Percentiles rank a stretch among this genome's conserved stretches.
These are phyloP conservation scores for Hymenoscyphus repandus DNA, from an alignment of 2,329 filamentous ascomycete genomes.

Conservation along the genomic window DNA sequence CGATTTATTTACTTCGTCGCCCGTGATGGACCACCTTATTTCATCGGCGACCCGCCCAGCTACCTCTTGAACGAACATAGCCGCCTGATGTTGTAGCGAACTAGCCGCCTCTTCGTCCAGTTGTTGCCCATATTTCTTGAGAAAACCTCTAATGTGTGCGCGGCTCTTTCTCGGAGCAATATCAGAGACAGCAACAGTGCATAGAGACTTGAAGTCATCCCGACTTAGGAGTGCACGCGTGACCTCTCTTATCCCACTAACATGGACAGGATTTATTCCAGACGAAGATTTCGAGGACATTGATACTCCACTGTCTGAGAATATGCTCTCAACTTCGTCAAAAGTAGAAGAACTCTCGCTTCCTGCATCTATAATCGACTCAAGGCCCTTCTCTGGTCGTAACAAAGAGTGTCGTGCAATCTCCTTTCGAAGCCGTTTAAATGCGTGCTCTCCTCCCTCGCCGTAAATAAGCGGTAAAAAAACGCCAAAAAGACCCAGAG, in stretches of 20 bases:
- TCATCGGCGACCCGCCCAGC: background rate
- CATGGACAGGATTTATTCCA: background rate
- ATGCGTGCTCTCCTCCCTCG: too few relatives aligned
- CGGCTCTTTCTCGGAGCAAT: background rate
- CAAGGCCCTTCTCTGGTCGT: too few relatives aligned
- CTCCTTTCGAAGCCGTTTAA: too few relatives aligned
- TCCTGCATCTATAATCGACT: too few relatives aligned
- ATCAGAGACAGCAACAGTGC: background rate
- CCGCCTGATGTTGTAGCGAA: background rate
- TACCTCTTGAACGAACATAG: constrained; percentile 1
- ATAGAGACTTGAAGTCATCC: background rate
- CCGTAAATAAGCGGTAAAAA: too few relatives aligned
- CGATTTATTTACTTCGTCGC: background rate
- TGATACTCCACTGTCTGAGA: background rate
- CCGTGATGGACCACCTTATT: constrained; percentile 1
- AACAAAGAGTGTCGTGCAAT: too few relatives aligned
- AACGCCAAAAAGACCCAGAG: too few relatives aligned
- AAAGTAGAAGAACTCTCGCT: too few relatives aligned
- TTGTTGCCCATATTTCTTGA: constrained; percentile 1
- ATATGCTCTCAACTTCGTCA: background rate
- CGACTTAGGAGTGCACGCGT: background rate
- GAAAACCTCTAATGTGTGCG: constrained; percentile 2
- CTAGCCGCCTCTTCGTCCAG: background rate
- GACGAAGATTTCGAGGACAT: background rate
- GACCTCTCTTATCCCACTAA: background rate